Percentiles rank a stretch among this genome's conserved stretches.
These are phyloP conservation scores for Aspergillus glaucus DNA, from an alignment of 2,329 filamentous ascomycete species.

Conservation along the genomic window DNA sequence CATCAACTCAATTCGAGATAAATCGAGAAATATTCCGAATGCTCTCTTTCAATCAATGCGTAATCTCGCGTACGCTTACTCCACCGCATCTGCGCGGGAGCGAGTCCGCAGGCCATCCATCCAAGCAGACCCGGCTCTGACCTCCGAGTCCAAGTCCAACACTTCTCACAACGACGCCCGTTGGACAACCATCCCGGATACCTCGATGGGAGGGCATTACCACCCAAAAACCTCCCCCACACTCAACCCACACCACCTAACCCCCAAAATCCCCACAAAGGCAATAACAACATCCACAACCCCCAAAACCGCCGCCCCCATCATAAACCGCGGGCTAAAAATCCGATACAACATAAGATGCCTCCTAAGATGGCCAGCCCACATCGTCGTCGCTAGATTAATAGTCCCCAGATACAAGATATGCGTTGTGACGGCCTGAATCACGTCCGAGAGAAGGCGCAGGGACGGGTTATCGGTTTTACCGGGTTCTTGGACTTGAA, in stretches of 20 bases:
- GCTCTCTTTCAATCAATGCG: no score
- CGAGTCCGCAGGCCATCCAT: no score
- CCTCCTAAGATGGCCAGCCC: slow-evolving; percentile 78
- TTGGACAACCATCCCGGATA: no score
- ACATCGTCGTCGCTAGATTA: slow-evolving; percentile 78
- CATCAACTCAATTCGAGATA: no score
- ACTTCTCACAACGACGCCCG: no score
- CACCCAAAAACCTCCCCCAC: slow-evolving; percentile 87
- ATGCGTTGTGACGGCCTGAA: slow-evolving; percentile 67
- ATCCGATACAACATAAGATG: slow-evolving; percentile 97
- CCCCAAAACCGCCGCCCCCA: slow-evolving; percentile 64
- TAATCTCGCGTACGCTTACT: no score
- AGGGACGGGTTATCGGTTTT: slow-evolving; percentile 20
- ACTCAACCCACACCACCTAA: slow-evolving; percentile 69
- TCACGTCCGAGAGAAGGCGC: slow-evolving; percentile 60
- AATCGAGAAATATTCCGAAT: no score
- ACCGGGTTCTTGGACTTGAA: slow-evolving; percentile 56
- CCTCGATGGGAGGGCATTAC: slow-evolving; percentile 21
- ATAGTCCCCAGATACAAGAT: slow-evolving; percentile 76
- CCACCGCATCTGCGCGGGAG: no score
- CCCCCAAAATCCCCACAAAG: slow-evolving; percentile 63
- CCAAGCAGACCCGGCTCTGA: no score
- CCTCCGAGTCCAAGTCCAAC: no score
- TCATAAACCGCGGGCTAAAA: slow-evolving; percentile 86
- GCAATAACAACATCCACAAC: slow-evolving; percentile 72